phyloP scores from a whole-genome alignment of 129 eudicot genomes.

The Flaveria robusta region DNA sequence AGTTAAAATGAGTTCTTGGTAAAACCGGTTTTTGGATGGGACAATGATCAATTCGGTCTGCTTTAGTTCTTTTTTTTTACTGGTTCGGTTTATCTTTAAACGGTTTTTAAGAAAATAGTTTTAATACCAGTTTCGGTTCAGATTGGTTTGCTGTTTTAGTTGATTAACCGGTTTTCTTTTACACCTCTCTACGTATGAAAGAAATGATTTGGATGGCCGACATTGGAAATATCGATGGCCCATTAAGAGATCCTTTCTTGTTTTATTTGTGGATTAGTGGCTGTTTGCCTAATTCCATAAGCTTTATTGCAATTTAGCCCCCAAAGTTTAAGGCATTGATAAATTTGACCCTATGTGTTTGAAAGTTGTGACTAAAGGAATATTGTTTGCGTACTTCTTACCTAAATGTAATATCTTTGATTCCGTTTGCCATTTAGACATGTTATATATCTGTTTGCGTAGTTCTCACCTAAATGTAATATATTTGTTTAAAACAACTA shows the following conservation, averaged over 20 bases:
- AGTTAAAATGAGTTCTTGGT: no score
- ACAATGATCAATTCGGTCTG: no score
- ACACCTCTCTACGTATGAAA: no score
- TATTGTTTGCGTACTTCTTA: neutral
- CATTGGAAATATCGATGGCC: conserved; percentile 32
- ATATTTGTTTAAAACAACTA: neutral
- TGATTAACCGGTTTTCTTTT: no score
- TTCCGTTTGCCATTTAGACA: neutral
- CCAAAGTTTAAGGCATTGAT: conserved; percentile 12
- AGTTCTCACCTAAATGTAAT: no score
- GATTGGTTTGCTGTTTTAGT: no score
- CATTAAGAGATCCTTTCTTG: conserved; percentile 24
- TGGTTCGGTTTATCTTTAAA: no score
- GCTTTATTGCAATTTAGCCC: neutral
- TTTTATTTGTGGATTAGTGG: conserved; percentile 18
- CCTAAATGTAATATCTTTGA: neutral
- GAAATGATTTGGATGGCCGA: conserved; percentile 32
- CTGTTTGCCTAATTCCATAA: conserved; percentile 20
- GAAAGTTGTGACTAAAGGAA: neutral
- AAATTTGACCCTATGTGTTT: neutral
- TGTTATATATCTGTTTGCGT: neutral
- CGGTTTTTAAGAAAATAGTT: no score
- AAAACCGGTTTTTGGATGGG: no score
- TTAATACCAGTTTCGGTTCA: no score
- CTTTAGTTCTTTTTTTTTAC: no score